Conservation (phyloP, 2,329 filamentous ascomycete genomes). For the Cercospora zeina region DNA sequence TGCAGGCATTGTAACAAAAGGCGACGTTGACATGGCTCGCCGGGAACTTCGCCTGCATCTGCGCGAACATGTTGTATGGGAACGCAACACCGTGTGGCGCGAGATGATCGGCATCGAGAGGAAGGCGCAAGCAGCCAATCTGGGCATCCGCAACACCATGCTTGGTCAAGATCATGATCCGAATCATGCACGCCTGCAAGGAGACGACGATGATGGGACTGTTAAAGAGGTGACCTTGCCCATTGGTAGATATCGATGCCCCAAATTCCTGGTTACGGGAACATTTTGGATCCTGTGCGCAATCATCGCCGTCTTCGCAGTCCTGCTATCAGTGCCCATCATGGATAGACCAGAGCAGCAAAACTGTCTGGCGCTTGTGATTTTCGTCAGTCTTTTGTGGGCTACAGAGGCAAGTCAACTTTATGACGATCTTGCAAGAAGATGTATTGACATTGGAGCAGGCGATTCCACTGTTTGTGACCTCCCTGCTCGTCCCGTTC, state of each 20-base stretch:
- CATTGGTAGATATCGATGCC: constrained; percentile 72
- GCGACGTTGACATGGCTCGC: constrained; percentile 73
- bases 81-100: constrained; percentile 96
- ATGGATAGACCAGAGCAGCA: constrained; percentile 88
- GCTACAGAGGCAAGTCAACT: constrained; percentile 73
- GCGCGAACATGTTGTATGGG: constrained; percentile 97
- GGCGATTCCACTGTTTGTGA: constrained; percentile 96
- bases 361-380: constrained; percentile 88
- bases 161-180: constrained; percentile 72
- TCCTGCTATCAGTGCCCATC: constrained; percentile 74
- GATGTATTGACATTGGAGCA: constrained; percentile 42
- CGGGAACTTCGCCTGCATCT: constrained; percentile 87
- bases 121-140: constrained; percentile 87
- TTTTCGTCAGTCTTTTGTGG: constrained; percentile 93
- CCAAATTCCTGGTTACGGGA: constrained; percentile 78
- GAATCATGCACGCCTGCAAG: constrained; percentile 71
- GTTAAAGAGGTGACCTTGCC: constrained; percentile 76
- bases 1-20: constrained; percentile 76
- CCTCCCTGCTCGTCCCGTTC: constrained; percentile 89
- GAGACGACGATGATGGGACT: constrained; percentile 69
- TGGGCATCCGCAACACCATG: constrained; percentile 75
- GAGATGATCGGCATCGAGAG: constrained; percentile 98
- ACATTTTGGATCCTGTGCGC: constrained; percentile 75
- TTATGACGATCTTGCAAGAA: neutral
- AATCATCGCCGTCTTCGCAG: constrained; percentile 71